phyloP scores from a whole-genome alignment of 306 rosid species.

The Comarum palustre region DNA sequence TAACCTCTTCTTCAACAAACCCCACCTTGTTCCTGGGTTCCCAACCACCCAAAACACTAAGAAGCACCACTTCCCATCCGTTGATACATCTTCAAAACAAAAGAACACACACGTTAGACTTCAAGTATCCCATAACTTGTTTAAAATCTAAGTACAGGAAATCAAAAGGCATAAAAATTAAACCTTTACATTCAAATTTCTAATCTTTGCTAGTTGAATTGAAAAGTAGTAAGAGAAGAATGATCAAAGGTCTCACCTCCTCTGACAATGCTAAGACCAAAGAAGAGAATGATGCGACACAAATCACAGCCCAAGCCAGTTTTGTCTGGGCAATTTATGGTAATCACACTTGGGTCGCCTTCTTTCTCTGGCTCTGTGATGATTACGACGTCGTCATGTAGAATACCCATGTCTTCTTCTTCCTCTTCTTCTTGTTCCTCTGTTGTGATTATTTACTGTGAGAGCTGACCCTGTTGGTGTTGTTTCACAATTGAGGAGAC shows the following conservation, averaged over 20 bases:
- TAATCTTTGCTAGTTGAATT: not conserved
- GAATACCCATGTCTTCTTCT: constrained; percentile 58
- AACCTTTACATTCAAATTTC: constrained; percentile 2
- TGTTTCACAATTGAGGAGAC: not conserved
- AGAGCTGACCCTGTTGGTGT: constrained; percentile 9
- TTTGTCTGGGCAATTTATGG: constrained; percentile 93
- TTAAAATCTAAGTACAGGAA: constrained; percentile 8
- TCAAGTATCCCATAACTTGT: constrained; percentile 20
- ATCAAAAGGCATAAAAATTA: not conserved
- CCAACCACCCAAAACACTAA: constrained; percentile 86
- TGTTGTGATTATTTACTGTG: not conserved
- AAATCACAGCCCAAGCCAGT: constrained; percentile 92
- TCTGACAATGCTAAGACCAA: constrained; percentile 80
- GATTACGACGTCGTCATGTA: constrained; percentile 75
- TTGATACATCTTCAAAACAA: constrained; percentile 64
- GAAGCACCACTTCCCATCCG: constrained; percentile 98
- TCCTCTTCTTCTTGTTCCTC: constrained; percentile 11
- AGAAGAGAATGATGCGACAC: constrained; percentile 93
- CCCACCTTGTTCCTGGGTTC: constrained; percentile 71
- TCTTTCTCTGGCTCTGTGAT: constrained; percentile 58
- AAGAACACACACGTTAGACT: not conserved
- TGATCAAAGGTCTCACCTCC: constrained; percentile 56
- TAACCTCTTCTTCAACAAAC: constrained; percentile 74
- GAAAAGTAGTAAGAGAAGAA: not conserved
- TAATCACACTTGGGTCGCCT: constrained; percentile 64